Conservation (phyloP, 805 yeast genomes). For the Kodamaea neixiangensis region DNA sequence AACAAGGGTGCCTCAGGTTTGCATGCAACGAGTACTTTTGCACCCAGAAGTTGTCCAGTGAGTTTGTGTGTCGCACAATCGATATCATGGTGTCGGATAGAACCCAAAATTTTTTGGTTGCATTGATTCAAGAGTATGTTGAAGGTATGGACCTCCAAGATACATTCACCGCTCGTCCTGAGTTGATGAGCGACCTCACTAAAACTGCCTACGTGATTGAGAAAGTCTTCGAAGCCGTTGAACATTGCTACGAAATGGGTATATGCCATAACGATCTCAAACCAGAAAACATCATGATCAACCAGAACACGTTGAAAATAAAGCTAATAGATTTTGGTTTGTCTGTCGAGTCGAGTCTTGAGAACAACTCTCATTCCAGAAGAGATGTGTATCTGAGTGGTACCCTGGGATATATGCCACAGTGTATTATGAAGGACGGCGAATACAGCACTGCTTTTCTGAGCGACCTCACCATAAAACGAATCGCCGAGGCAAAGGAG, state of each 20-base stretch:
- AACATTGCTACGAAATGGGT: conserved; percentile 9
- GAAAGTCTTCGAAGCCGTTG: conserved; percentile 6
- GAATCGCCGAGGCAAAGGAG: conserved; percentile 9
- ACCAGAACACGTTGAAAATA: conserved; percentile 2
- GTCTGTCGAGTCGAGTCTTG: not conserved
- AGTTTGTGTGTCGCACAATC: conserved; percentile 3
- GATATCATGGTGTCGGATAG: conserved; percentile 5
- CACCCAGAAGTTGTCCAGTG: not conserved
- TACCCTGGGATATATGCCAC: conserved; percentile 10
- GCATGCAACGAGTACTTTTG: conserved; percentile 3
- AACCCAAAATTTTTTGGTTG: not conserved
- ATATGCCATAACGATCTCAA: conserved; percentile 11
- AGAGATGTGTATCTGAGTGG: conserved; percentile 3
- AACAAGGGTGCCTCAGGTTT: not conserved
- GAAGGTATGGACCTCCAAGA: conserved; percentile 10
- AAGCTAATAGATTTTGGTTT: conserved; percentile 11
- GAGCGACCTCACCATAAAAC: not conserved
- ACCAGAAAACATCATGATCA: conserved; percentile 11
- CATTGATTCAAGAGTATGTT: conserved; percentile 10
- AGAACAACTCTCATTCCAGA: not conserved
- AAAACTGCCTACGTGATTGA: not conserved
- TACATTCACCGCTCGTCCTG: not conserved
- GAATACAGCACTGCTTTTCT: not conserved
- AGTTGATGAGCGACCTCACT: not conserved
- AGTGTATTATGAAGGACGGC: not conserved